Base-by-base conservation (phyloP, 257 asterid species). In the Solanum paucissectum region DNA sequence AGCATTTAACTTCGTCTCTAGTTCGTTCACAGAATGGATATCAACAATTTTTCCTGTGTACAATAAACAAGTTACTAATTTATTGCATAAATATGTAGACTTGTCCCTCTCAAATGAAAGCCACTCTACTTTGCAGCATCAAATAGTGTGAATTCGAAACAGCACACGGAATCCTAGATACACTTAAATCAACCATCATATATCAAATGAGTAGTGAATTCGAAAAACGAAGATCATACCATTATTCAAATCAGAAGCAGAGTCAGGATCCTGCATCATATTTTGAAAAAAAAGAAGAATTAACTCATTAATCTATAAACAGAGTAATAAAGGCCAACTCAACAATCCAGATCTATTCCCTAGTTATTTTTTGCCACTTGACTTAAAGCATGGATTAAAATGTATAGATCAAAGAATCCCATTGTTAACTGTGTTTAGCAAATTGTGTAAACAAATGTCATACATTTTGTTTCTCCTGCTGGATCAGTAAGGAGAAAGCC, bases 41-140 rank as follows among this genome's bases (percentile, higher is more conserved):
- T 83, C 89, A n/a, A 95, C 88, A 37, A 96, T 89, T 75, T 94
- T 91, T 49, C 98, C 98, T 96, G 93, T 18, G 38, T 62, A 87
- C 62, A 21, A 66, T 9, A 81, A 37, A 81, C 85, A 16, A 81
- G 68, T 44, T 73, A 42, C 18, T 46, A 5, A 49, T 42, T 14
- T 5, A 42, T 77, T 40, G 62, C 84, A 77, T 44, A 44, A 79
- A 44, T 77, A 79, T 44, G 38, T 42, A 25, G 2, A 27, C 84
- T 42, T 34, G 46, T 73, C 49, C 29, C 64, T 79, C 62, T 13
- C 25, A 44, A 79, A 79, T 44, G 64, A 27, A 27, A 77, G 13
- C 12, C 3, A 23, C 37, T 3, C 60, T 40, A 23, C 23, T 42
- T 49, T 49, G 21, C 46, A 14, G 60, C 60, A 16, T 38, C 34